Conservation (phyloP, 495 filamentous ascomycete species). For the Aspergillus biplanus region DNA sequence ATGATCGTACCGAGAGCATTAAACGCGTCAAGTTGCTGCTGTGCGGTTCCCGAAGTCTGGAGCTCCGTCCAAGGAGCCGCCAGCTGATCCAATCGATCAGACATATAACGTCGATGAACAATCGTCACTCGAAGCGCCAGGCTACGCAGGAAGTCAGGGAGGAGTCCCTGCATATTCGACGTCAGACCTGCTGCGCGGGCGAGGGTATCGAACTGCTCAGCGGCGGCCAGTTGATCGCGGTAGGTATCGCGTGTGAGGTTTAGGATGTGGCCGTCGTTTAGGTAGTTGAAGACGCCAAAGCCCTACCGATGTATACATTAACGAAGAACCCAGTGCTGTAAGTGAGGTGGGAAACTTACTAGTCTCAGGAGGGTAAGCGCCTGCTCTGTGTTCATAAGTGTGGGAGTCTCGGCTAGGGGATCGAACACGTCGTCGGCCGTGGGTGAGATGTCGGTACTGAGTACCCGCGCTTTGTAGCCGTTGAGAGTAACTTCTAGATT, state of each 20-base stretch:
- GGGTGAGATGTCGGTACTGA: neutral
- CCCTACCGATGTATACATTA: neutral
- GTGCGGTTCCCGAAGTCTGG: no score
- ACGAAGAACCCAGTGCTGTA: no score
- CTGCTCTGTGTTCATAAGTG: neutral
- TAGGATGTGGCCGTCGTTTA: neutral
- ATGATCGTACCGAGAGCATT: no score
- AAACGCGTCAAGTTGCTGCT: no score
- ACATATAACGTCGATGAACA: no score
- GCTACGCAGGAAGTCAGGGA: no score
- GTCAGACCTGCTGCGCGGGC: neutral
- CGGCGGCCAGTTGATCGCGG: neutral
- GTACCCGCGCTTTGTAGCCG: neutral
- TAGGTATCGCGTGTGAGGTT: neutral
- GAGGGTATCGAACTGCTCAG: neutral
- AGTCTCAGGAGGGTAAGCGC: neutral
- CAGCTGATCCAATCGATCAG: no score
- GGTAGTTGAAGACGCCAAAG: neutral
- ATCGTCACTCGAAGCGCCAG: no score
- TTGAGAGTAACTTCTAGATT: neutral
- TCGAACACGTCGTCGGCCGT: neutral
- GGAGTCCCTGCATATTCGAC: no score
- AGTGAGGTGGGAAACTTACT: no score
- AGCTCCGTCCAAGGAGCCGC: no score
- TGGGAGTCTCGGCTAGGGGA: neutral